Percentiles rank a stretch among this genome's conserved stretches.
Conservation (phyloP, 148 eudicot genomes). For the Rhododendron griersonianum region DNA sequence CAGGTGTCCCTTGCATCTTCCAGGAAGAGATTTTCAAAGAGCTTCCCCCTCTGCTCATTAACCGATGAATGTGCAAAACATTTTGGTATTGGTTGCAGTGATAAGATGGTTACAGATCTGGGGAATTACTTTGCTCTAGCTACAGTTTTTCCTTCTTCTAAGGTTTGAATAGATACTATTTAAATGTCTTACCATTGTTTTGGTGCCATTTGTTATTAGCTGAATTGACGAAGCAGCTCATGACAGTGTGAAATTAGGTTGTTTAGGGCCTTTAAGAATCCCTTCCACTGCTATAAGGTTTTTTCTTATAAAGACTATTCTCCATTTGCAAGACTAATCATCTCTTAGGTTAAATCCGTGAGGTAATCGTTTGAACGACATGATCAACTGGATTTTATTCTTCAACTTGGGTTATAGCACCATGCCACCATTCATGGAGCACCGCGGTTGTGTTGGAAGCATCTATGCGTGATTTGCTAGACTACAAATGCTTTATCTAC, state of each 20-base stretch:
- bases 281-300: background rate
- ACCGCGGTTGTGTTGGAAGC: background rate
- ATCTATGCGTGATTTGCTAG: background rate
- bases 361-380: background rate
- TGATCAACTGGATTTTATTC: background rate
- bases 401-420: background rate
- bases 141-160: conserved; percentile 64
- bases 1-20: conserved; percentile 81
- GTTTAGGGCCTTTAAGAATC: background rate
- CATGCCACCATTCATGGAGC: background rate
- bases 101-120: conserved; percentile 28
- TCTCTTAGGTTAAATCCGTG: background rate
- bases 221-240: background rate
- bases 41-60: conserved; percentile 52
- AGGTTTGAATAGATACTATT: conserved; percentile 43
- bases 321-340: background rate
- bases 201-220: background rate
- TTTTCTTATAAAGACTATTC: background rate
- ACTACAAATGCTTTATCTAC: background rate
- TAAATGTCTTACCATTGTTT: background rate
- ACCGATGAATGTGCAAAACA: conserved; percentile 45
- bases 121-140: conserved; percentile 85
- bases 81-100: conserved; percentile 42
- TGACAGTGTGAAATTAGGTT: background rate
- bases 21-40: conserved; percentile 17